These are phyloP conservation scores for Lactifluus piperatus DNA, from an alignment of 768 basidiomycete species.

Conservation along the genomic window DNA sequence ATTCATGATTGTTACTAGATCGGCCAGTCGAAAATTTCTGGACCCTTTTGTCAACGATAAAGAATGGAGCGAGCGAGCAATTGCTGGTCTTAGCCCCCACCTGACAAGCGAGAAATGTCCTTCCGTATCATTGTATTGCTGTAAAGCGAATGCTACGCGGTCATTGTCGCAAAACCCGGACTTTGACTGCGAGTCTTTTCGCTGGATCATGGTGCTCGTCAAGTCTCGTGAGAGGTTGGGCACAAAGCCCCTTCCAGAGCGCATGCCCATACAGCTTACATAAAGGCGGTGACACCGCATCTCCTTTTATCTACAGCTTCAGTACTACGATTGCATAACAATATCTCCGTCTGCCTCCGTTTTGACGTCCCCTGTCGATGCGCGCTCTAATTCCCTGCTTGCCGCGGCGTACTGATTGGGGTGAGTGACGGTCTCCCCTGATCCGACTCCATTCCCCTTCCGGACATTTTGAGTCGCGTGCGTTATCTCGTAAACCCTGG, in stretches of 20 bases:
- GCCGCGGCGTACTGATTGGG: constrained; percentile 84
- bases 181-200: constrained; percentile 31
- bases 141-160: constrained; percentile 39
- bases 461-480: constrained; percentile 62
- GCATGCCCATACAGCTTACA: not conserved
- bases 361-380: constrained; percentile 24
- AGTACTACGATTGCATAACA: constrained; percentile 24
- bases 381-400: constrained; percentile 58
- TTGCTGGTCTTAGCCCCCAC: constrained; percentile 33
- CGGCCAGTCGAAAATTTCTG: constrained; percentile 96
- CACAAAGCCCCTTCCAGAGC: not conserved
- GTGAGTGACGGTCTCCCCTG: constrained; percentile 83
- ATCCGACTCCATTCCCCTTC: constrained; percentile 85
- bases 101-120: constrained; percentile 98
- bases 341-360: constrained; percentile 29
- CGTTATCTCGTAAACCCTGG: constrained; percentile 92
- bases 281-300: not conserved
- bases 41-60: constrained; percentile 17
- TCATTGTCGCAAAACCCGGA: constrained; percentile 25
- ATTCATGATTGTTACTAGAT: constrained; percentile 98
- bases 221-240: constrained; percentile 5
- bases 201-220: constrained; percentile 37
- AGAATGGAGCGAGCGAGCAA: not conserved
- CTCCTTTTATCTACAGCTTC: too few species aligned
- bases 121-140: constrained; percentile 80